Evolutionary conservation across 768 basidiomycete species (phyloP).

Genomic region (Porphyrellus cyaneotinctus): DNA sequence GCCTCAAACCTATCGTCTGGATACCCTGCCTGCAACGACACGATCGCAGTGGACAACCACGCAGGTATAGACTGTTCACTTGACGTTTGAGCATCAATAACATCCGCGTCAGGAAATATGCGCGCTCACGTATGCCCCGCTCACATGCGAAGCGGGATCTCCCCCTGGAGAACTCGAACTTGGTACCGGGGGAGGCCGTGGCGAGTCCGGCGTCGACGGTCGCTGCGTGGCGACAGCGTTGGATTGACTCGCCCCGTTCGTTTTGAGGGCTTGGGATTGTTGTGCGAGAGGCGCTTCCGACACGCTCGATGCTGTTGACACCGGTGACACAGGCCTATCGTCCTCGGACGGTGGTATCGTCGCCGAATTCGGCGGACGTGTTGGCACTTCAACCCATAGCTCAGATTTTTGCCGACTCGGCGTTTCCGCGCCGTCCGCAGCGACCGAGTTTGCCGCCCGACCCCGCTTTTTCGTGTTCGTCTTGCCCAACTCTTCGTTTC

Average conservation of each 20-base stretch:
- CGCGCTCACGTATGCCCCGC: conserved; percentile 26
- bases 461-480: conserved; percentile 50
- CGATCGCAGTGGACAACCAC: conserved; percentile 71
- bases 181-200: conserved; percentile 11
- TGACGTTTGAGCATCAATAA: conserved; percentile 32
- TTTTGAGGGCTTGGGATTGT: conserved; percentile 47
- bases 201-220: conserved; percentile 24
- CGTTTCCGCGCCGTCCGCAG: conserved; percentile 47
- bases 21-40: conserved; percentile 64
- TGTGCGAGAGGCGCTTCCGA: conserved; percentile 74
- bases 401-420: conserved; percentile 42
- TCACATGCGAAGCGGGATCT: conserved; percentile 8
- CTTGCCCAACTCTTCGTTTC: conserved; percentile 56
- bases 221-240: conserved; percentile 17
- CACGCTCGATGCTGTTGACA: conserved; percentile 68
- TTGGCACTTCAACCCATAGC: conserved; percentile 33
- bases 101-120: conserved; percentile 19
- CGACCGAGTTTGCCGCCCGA: conserved; percentile 24
- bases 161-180: conserved; percentile 21
- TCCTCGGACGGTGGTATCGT: conserved; percentile 34
- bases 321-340: conserved; percentile 64
- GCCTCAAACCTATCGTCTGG: conserved; percentile 82
- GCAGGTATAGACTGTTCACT: conserved; percentile 46
- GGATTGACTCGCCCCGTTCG: conserved; percentile 45
- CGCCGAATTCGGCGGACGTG: conserved; percentile 31